Conservation (phyloP, 2,329 filamentous ascomycete genomes). For the Podosphaera xanthii region DNA sequence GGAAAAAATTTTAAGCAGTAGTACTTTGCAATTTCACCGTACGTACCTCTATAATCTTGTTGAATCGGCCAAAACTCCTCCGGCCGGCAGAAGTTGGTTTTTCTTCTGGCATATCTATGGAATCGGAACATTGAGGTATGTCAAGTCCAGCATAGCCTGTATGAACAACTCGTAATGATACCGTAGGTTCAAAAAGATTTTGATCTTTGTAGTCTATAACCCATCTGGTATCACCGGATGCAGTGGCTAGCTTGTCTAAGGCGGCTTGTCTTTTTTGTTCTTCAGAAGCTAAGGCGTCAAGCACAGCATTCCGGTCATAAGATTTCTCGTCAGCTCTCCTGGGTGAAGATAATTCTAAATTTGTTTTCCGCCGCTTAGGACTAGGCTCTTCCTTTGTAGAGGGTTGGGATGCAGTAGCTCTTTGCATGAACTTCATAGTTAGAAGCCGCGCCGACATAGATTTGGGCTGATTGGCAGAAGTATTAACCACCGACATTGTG, state of each 20-base stretch:
- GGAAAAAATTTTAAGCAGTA: neutral
- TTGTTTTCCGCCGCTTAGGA: constrained; percentile 39
- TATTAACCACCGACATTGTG: constrained; percentile 12
- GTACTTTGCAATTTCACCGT: neutral
- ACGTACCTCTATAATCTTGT: constrained; percentile 17
- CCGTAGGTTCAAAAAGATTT: constrained; percentile 14
- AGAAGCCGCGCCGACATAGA: constrained; percentile 70
- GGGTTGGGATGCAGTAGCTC: constrained; percentile 39
- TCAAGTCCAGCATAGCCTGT: constrained; percentile 32
- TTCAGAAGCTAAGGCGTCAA: constrained; percentile 40
- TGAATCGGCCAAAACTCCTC: constrained; percentile 27
- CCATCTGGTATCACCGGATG: constrained; percentile 52
- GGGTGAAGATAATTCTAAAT: constrained; percentile 15
- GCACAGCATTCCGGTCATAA: constrained; percentile 35
- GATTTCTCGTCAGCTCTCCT: constrained; percentile 20
- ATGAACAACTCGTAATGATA: constrained; percentile 33
- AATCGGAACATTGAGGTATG: constrained; percentile 7
- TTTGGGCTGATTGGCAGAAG: constrained; percentile 25
- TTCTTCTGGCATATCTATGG: constrained; percentile 15
- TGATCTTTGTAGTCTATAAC: constrained; percentile 35
- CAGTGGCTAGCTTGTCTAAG: constrained; percentile 36
- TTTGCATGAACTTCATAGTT: constrained; percentile 97
- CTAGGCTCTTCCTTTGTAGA: constrained; percentile 25
- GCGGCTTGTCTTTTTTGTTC: constrained; percentile 40
- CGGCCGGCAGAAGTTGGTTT: constrained; percentile 18